phyloP scores from a whole-genome alignment of 495 filamentous ascomycete genomes.

The Xylaria sp. region DNA sequence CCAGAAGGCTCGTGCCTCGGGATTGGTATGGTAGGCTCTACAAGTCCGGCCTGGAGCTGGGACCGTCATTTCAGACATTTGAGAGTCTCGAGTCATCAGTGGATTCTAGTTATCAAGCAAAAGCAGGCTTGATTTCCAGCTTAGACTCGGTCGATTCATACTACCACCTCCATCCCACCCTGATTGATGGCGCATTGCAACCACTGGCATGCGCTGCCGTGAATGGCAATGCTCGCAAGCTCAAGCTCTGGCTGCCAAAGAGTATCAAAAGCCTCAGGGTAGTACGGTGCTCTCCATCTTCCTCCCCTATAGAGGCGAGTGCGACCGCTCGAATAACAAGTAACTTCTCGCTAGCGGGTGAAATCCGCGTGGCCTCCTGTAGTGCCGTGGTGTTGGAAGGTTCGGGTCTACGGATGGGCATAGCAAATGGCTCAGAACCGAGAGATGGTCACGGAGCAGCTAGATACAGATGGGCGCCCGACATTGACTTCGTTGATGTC shows the following conservation, averaged over 20 bases:
- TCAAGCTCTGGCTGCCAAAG: constrained; percentile 37
- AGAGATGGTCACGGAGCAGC: not conserved
- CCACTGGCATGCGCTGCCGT: constrained; percentile 38
- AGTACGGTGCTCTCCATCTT: not conserved
- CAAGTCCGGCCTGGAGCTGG: not conserved
- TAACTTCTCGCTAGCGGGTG: not conserved
- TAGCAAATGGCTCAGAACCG: not conserved
- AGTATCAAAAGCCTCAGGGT: constrained; percentile 39
- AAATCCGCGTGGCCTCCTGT: not conserved
- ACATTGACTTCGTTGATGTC: not conserved
- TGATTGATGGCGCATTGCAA: constrained; percentile 48
- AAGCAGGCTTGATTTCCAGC: not conserved
- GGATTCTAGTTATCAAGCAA: not conserved
- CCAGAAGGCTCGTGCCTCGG: constrained; percentile 28
- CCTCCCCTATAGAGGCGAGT: not conserved
- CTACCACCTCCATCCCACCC: constrained; percentile 48
- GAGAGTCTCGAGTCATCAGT: not conserved
- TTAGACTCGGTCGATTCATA: constrained; percentile 24
- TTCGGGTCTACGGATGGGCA: not conserved
- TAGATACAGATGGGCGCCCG: not conserved
- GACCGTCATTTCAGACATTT: not conserved
- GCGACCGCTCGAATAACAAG: not conserved
- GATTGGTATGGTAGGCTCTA: not conserved
- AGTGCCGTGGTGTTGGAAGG: not conserved
- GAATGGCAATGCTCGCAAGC: constrained; percentile 33